A percentile compares a stretch with the other conserved stretches of the same genome.
These are phyloP conservation scores for Pseudocercospora pini-densiflorae DNA, from an alignment of 2,329 filamentous ascomycete genomes.

Conservation along the genomic window DNA sequence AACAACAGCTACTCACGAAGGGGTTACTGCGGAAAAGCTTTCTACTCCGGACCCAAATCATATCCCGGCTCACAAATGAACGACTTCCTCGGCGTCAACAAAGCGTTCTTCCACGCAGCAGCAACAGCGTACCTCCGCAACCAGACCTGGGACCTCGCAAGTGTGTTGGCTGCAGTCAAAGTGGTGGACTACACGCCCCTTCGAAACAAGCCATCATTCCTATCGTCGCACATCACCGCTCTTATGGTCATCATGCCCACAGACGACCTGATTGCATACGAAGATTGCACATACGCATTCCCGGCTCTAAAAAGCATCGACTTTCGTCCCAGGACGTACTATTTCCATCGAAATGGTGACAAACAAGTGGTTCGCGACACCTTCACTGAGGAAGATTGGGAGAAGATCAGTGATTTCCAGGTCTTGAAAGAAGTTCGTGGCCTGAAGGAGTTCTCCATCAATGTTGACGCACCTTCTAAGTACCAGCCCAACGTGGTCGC, in stretches of 20 bases:
- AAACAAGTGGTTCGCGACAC: not conserved
- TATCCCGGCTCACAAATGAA: not conserved
- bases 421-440: not conserved
- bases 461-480: not conserved
- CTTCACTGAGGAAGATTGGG: not conserved
- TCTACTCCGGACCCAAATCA: no score
- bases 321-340: not conserved
- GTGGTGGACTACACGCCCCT: not conserved
- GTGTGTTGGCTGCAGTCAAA: not conserved
- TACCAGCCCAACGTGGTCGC: not conserved
- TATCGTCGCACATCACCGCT: not conserved
- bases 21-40: no score
- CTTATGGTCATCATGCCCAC: not conserved
- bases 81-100: not conserved
- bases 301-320: not conserved
- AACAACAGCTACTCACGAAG: not conserved
- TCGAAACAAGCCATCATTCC: not conserved
- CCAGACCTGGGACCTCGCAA: not conserved
- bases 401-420: not conserved
- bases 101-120: not conserved
- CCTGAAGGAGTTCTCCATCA: not conserved
- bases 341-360: no score
- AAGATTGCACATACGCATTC: not conserved
- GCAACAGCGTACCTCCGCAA: not conserved
- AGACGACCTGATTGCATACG: not conserved